Evolutionary conservation across 345 rosid species (phyloP).

Genomic region (Brassica napus): DNA sequence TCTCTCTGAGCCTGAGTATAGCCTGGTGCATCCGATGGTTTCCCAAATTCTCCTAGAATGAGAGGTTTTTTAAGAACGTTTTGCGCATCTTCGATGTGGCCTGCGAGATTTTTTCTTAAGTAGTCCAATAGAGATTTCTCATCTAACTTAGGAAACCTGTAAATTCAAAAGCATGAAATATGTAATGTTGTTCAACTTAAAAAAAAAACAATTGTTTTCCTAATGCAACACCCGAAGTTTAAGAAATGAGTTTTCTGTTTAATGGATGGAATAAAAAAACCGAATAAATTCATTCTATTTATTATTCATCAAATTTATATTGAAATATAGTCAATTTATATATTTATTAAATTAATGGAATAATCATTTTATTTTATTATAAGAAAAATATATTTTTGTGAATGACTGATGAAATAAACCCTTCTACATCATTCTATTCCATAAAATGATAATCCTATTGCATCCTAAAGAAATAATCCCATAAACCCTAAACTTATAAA

Average conservation of each 20-base stretch:
- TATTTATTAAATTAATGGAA: no score
- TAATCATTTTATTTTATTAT: no score
- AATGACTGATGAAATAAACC: neutral
- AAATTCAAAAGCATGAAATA: neutral
- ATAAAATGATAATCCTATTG: neutral
- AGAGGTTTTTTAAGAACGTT: slow-evolving; percentile 69
- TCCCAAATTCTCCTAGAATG: slow-evolving; percentile 76
- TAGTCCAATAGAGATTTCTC: slow-evolving; percentile 49
- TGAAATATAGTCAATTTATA: neutral
- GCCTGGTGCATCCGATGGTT: slow-evolving; percentile 51
- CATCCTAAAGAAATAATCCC: neutral
- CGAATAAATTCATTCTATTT: neutral
- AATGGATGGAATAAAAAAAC: neutral
- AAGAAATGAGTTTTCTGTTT: neutral
- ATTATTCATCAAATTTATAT: neutral
- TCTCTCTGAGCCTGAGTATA: slow-evolving; percentile 62
- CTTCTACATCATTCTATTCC: neutral
- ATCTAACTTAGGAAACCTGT: slow-evolving; percentile 65
- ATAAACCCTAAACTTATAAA: neutral
- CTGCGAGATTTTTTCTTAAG: slow-evolving; percentile 59
- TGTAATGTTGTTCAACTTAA: neutral
- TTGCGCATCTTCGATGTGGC: slow-evolving; percentile 71
- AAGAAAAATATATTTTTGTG: neutral
- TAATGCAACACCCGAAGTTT: neutral
- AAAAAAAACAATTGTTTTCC: neutral